Base-by-base conservation (phyloP, 352 stramenopile species). In the Phytophthora constricta region DNA sequence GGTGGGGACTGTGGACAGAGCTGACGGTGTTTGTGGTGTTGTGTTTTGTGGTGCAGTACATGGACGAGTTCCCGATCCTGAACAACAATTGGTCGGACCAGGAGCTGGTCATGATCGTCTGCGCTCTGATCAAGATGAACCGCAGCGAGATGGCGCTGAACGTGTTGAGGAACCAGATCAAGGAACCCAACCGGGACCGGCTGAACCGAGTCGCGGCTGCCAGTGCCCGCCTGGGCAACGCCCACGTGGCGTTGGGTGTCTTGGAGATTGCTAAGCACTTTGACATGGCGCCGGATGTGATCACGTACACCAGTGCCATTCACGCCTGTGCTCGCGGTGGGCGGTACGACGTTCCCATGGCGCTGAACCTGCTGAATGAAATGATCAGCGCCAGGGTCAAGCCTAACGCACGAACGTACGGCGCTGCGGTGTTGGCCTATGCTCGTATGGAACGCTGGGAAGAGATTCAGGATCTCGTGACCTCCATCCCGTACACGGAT, bases 241-340 rank as follows among this genome's bases (percentile, higher is more conserved):
- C 78, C 17, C 60, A 72, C 14, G 79, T 94, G 41, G 86, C 86
- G 37, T 58, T 91, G n/a, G 84, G 82, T 19, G 73, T 92, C 17
- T 70, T 94, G 34, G 76, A 91, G 49, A 91, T 94, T 53, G 72
- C 74, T 26, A 83, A 83, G 41, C 77, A 94, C 61, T 90, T 92
- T 42, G 52, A 77, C n/a, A 60, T 92, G 51, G 46, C 69, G 33
- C 82, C 80, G 1, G 84, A 93, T 65, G 82, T 91, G 9, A 66
- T 92, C 27, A 92, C 82, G 27, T 96, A 90, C 76, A 93, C 84
- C 23, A 91, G 83, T 56, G 83, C 82, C 26, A 96, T 96, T 59
- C 81, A 91, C 68, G 86, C 86, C 25, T 96, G 86, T 37, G 85
- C 84, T 11, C 85, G 85, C 46, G 83, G 81, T 19, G 67, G 65